Evolutionary conservation across 768 basidiomycete genomes (phyloP), one percentile per base, ranked within the genome.

Genomic region (Lactifluus pinguis): DNA sequence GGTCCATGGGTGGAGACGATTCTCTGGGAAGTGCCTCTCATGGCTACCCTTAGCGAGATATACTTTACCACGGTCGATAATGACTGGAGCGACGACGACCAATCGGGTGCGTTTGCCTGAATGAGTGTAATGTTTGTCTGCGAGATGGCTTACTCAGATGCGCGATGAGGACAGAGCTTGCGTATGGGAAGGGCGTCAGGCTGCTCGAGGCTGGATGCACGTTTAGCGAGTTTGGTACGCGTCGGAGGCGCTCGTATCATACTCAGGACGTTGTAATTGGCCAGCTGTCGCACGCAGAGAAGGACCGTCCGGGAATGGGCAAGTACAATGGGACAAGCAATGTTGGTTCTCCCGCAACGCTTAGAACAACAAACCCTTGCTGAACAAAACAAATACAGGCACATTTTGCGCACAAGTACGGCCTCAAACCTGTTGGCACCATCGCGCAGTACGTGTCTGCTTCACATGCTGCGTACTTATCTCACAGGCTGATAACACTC

Each of bases 11-110:
- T 74, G 0, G 90, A 94, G 65, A 80, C 89, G 7, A 95, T 98
- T 60, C 75, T 97, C 30, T 99, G 95, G 85, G 97, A 98, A 74
- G 93, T 98, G 1, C 95, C 93, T 1, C 75, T 98, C 53, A 94
- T 98, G 92, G 85, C 93, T 14, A 84, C 84, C 64, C 76, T 99
- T 53, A 92, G 90, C 68, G 93, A 99, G 71, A 83, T 84, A 19
- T 95, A 92, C 74, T 99, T 95, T 74, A 78, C 74, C 19, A 78
- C 79, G 17, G 85, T 83, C 41, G 80, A 81, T 66, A 87, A 78
- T 1, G 86, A 95, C 67, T 99, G 95, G 95, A 81, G 72, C 57
- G 84, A 93, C 63, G 83, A 86, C n/a, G 84, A 85, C 5, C 92
- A 93, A 72, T 77, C 82, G 73, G 86, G 93, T 90, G 45, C 60